phyloP scores from a whole-genome alignment of 2,329 filamentous ascomycete genomes.

The Hypoxylon sp. region DNA sequence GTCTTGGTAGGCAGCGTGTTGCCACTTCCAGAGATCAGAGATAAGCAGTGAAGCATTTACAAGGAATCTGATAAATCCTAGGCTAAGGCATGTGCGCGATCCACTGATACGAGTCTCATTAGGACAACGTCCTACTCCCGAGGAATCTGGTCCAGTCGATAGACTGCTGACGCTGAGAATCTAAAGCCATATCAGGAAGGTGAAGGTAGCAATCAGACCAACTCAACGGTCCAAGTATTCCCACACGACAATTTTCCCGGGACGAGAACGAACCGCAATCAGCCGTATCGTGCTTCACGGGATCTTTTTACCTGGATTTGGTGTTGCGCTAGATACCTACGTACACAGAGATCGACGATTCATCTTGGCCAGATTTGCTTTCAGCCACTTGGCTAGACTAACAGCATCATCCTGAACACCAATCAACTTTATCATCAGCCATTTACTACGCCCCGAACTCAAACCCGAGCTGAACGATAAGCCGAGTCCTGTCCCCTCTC shows the following conservation, averaged over 20 bases:
- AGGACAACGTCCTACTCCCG: slow-evolving; percentile 13
- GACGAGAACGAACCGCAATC: slow-evolving; percentile 13
- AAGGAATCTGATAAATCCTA: slow-evolving; percentile 17
- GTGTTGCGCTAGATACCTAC: slow-evolving; percentile 8
- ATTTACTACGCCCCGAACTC: slow-evolving; percentile 5
- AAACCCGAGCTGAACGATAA: background rate
- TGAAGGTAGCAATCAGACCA: slow-evolving; percentile 31
- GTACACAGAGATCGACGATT: slow-evolving; percentile 10
- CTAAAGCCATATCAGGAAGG: slow-evolving; percentile 39
- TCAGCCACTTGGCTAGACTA: slow-evolving; percentile 4
- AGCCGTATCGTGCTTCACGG: slow-evolving; percentile 10
- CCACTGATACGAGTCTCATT: slow-evolving; percentile 31
- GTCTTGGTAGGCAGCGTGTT: slow-evolving; percentile 10
- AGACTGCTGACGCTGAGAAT: slow-evolving; percentile 14
- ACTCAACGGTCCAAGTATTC: slow-evolving; percentile 14
- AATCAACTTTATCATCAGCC: slow-evolving; percentile 7
- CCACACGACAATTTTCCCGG: slow-evolving; percentile 17
- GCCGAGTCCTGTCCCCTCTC: background rate
- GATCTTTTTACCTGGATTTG: slow-evolving; percentile 9
- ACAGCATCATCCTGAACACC: background rate
- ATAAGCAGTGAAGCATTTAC: slow-evolving; percentile 38
- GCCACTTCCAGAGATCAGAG: slow-evolving; percentile 34
- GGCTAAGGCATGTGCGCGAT: slow-evolving; percentile 18
- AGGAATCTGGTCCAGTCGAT: slow-evolving; percentile 26
- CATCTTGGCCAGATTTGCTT: slow-evolving; percentile 1